phyloP scores from a whole-genome alignment of 352 stramenopile species.

The Peronosclerospora sorghi region DNA sequence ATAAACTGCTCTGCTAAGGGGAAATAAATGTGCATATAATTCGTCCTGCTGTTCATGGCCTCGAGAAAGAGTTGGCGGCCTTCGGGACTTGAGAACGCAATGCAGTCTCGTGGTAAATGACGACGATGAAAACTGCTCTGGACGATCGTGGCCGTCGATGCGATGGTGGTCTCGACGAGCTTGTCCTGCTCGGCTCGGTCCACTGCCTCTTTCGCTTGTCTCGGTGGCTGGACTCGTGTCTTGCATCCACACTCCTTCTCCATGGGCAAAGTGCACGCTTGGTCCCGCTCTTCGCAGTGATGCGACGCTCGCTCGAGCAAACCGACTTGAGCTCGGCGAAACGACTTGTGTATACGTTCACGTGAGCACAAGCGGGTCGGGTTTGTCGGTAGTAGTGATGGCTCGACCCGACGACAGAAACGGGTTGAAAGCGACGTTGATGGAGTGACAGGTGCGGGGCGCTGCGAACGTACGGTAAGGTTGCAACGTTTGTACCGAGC shows the following conservation, averaged over 20 bases:
- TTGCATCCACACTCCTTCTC: slow-evolving; percentile 45
- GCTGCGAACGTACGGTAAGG: not conserved
- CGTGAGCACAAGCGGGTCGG: not conserved
- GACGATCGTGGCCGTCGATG: slow-evolving; percentile 26
- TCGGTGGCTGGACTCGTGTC: slow-evolving; percentile 27
- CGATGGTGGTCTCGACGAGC: slow-evolving; percentile 46
- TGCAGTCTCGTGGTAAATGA: slow-evolving; percentile 62
- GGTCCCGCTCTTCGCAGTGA: slow-evolving; percentile 1
- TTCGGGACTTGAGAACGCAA: slow-evolving; percentile 74
- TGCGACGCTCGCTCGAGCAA: not conserved
- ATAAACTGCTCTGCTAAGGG: slow-evolving; percentile 83
- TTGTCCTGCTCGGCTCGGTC: slow-evolving; percentile 2
- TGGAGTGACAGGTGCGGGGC: slow-evolving; percentile 2
- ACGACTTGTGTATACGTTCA: not conserved
- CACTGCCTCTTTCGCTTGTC: slow-evolving; percentile 24
- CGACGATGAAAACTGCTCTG: slow-evolving; percentile 76
- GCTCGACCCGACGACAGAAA: slow-evolving; percentile 7
- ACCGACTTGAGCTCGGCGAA: not conserved
- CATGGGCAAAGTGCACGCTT: slow-evolving; percentile 33
- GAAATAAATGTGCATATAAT: slow-evolving; percentile 90
- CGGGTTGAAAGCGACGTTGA: slow-evolving; percentile 1
- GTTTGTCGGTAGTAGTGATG: not conserved
- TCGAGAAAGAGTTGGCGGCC: slow-evolving; percentile 82
- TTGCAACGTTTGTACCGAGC: no score
- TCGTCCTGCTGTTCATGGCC: slow-evolving; percentile 36